A percentile compares a stretch with the other conserved stretches of the same genome.
Evolutionary conservation across 345 rosid genomes (phyloP).

Genomic region (Bruguiera gymnorhiza): DNA sequence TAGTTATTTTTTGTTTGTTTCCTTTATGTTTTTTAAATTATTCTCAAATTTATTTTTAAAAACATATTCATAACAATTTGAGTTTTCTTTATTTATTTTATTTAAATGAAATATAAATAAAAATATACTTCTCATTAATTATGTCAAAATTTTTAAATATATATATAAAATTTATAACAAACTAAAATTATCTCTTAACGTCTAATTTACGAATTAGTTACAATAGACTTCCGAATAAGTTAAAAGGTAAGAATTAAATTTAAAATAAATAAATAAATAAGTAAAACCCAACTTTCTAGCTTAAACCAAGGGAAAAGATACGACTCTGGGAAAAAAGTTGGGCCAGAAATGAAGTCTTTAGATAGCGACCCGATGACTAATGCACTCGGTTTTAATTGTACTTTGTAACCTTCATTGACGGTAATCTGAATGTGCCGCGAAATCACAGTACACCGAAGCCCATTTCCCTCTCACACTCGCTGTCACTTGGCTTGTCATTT

Average conservation of each 20-base stretch:
- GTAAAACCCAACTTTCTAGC: not conserved
- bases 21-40: too few relatives aligned
- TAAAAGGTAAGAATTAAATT: not conserved
- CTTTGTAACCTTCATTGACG: slow-evolving; percentile 14
- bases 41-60: too few relatives aligned
- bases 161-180: too few relatives aligned
- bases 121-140: too few relatives aligned
- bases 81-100: too few relatives aligned
- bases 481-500: not conserved
- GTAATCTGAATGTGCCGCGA: slow-evolving; percentile 15
- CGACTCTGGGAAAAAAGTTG: not conserved
- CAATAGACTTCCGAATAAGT: not conserved
- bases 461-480: not conserved
- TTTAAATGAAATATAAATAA: too few relatives aligned
- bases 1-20: too few relatives aligned
- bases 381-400: not conserved
- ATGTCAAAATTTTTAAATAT: too few relatives aligned
- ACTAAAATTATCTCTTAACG: too few relatives aligned
- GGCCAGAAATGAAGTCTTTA: not conserved
- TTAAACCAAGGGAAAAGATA: not conserved
- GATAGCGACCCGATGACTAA: slow-evolving; percentile 9
- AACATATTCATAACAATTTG: too few relatives aligned
- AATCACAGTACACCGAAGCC: not conserved
- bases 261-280: too few relatives aligned
- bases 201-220: too few relatives aligned